Conservation (phyloP, 305 asterid genomes). For the Nicotiana rustica region DNA sequence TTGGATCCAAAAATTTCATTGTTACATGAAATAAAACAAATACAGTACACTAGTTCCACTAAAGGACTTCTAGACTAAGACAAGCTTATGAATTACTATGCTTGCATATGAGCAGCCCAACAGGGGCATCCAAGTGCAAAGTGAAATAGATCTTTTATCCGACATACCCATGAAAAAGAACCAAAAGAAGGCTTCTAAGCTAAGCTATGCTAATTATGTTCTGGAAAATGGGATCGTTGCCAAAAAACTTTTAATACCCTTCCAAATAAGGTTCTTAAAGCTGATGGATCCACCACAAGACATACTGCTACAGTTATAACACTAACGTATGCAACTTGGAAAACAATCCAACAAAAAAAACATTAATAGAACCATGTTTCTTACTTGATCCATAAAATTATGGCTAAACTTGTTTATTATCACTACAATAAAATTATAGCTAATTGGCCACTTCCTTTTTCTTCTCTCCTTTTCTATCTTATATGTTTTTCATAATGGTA, state of each 20-base stretch:
- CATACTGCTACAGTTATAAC: neutral
- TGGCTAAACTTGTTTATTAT: no score
- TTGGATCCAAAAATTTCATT: neutral
- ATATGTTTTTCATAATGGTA: no score
- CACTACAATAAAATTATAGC: no score
- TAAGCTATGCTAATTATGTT: neutral
- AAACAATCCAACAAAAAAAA: conserved; percentile 25
- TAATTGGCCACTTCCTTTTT: no score
- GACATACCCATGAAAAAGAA: neutral
- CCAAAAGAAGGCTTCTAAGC: neutral
- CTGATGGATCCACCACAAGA: neutral
- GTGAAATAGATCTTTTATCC: neutral
- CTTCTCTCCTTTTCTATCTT: no score
- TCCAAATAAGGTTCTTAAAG: neutral
- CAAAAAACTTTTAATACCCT: neutral
- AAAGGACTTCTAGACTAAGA: neutral
- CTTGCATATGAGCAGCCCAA: neutral
- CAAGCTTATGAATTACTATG: neutral
- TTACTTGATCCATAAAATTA: neutral
- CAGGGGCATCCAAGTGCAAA: neutral
- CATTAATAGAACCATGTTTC: neutral
- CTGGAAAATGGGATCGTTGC: neutral
- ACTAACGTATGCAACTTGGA: neutral
- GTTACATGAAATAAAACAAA: conserved; percentile 16
- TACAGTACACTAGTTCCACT: neutral